Evolutionary conservation across 2,329 filamentous ascomycete genomes (phyloP), one percentile per base, ranked within the genome.

Genomic region (Bimuria novae-zelandiae): DNA sequence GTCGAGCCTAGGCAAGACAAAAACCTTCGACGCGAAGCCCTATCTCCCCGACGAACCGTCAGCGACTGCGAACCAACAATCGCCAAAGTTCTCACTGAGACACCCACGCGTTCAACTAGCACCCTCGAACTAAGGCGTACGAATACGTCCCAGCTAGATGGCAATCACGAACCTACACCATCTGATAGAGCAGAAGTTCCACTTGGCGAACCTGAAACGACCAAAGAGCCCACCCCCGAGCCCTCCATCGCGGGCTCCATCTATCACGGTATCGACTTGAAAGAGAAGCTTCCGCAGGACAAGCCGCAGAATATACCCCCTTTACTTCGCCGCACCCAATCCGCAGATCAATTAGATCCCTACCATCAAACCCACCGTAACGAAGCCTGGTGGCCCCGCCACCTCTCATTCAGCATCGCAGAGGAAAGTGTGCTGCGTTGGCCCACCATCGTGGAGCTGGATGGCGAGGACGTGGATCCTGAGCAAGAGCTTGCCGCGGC

Each of bases 361-460:
- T 61, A 65, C 23, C 55, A 60, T n/a, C 17, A 57, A 23, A 27
- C 40, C 1, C n/a, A 54, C 4, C 63, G 77, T 1, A 80, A 84
- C 55, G 85, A 89, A 56, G 79, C 80, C 23, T 83, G 83, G 52
- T 90, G 87, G 83, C 84, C 88, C 1, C 84, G 89, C 1, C 83
- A 88, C 37, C 79, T 92, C 57, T 92, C 89, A 3, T 92, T 92
- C 69, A 86, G 87, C 52, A 81, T 87, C 39, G 89, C 87, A 1
- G 88, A 90, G 73, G 87, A 91, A 55, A 88, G 86, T n/a, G 76
- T 92, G 7, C 75, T 92, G 1, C 78, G 76, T 14, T 92, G 89
- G 88, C 39, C 47, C 1, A 53, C 51, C 53, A 52, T 67, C 16
- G 49, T 57, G 27, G 70, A 71, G 11, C 62, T 43, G n/a, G n/a